Conservation (phyloP, 2,329 filamentous ascomycete genomes). For the Pseudofabraea citricarpa region DNA sequence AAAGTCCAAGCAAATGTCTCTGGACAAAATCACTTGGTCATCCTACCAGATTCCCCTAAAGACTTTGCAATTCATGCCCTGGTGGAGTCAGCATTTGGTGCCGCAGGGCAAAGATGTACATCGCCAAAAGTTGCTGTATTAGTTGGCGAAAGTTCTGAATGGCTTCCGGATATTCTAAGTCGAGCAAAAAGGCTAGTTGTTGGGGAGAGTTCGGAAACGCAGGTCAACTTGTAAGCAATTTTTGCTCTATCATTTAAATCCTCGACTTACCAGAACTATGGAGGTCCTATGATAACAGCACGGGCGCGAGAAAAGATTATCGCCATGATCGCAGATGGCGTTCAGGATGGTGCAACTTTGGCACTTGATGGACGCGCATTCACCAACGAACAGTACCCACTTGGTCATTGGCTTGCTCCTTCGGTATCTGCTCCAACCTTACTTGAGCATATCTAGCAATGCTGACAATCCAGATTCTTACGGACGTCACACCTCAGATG, state of each 20-base stretch:
- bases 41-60: conserved; percentile 4
- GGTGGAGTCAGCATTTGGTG: conserved; percentile 4
- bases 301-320: conserved; percentile 1
- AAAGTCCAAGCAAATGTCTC: conserved; percentile 4
- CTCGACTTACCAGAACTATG: too few species aligned
- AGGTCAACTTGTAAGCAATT: background rate
- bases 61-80: conserved; percentile 2
- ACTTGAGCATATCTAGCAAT: background rate
- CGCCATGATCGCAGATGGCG: background rate
- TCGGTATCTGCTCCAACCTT: conserved; percentile 1
- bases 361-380: conserved; percentile 4
- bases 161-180: conserved; percentile 2
- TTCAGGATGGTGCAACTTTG: conserved; percentile 5
- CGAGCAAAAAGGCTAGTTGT: conserved; percentile 1
- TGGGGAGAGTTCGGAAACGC: background rate
- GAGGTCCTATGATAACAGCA: conserved; percentile 5
- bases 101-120: conserved; percentile 8
- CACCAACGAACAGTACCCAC: background rate
- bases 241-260: too few species aligned
- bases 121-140: conserved; percentile 4
- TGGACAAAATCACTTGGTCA: conserved; percentile 5
- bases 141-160: conserved; percentile 2
- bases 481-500: conserved; percentile 4
- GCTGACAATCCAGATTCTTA: background rate
- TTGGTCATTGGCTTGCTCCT: conserved; percentile 5